phyloP scores from a whole-genome alignment of 208 protist genomes.

The Crithidia bombi region DNA sequence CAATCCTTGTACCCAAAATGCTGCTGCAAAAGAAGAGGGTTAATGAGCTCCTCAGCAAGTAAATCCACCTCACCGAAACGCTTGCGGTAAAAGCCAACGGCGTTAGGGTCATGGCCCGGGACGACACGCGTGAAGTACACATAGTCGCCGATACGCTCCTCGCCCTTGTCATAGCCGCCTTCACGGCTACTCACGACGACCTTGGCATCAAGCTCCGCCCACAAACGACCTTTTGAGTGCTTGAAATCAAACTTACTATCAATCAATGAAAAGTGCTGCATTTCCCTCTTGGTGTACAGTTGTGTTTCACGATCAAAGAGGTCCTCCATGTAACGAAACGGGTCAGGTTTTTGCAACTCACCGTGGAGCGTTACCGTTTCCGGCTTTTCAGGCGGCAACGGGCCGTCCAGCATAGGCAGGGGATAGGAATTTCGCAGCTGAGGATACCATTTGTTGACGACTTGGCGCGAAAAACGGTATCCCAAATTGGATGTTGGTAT shows the following conservation, averaged over 20 bases:
- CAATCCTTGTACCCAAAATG: constrained; percentile 92
- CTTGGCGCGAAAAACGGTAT: constrained; percentile 50
- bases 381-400: constrained; percentile 63
- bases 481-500: constrained; percentile 67
- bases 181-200: constrained; percentile 85
- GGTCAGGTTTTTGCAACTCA: constrained; percentile 55
- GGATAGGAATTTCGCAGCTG: constrained; percentile 74
- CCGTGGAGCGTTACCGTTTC: constrained; percentile 63
- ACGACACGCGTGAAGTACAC: constrained; percentile 90
- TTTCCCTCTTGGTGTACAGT: constrained; percentile 70
- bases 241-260: constrained; percentile 87
- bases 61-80: constrained; percentile 84
- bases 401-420: constrained; percentile 79
- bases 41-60: constrained; percentile 91
- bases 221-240: constrained; percentile 80
- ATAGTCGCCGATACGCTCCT: constrained; percentile 90
- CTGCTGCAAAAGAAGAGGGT: constrained; percentile 80
- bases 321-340: constrained; percentile 91
- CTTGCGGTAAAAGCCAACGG: constrained; percentile 91
- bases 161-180: constrained; percentile 91
- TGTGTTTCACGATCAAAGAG: constrained; percentile 85
- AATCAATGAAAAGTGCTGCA: constrained; percentile 69
- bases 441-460: constrained; percentile 75
- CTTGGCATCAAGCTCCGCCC: constrained; percentile 88
- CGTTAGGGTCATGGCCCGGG: constrained; percentile 67